Conservation (phyloP, 2,329 filamentous ascomycete genomes). For the Aspergillus ustus region DNA sequence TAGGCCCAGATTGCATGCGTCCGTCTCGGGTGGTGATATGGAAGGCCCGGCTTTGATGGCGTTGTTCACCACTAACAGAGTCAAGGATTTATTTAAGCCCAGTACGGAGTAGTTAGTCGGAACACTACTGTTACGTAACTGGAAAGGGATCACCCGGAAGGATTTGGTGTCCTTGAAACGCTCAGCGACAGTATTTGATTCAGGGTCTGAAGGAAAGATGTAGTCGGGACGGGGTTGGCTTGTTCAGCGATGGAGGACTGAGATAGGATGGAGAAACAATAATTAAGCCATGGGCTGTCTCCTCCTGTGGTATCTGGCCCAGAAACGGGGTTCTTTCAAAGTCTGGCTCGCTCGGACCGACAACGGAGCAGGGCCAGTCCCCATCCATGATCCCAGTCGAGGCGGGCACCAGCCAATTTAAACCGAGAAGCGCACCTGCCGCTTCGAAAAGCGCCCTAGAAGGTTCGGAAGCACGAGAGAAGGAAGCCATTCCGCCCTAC, state of each 20-base stretch:
- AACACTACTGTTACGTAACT: constrained; percentile 9
- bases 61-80: neutral
- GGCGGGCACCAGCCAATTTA: constrained; percentile 1
- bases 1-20: constrained; percentile 12
- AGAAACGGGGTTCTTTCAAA: neutral
- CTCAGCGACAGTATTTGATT: neutral
- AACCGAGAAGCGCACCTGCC: constrained; percentile 22
- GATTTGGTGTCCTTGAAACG: neutral
- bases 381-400: neutral
- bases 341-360: neutral
- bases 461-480: constrained; percentile 9
- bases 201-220: neutral
- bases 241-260: neutral
- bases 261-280: neutral
- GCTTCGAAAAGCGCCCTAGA: constrained; percentile 17
- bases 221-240: neutral
- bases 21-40: neutral
- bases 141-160: constrained; percentile 4
- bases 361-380: constrained; percentile 6
- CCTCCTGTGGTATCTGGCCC: neutral
- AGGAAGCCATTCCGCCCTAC: neutral
- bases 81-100: neutral
- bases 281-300: neutral
- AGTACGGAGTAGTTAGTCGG: too few species aligned
- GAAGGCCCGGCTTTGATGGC: neutral